Percentiles rank a stretch among this genome's conserved stretches.
phyloP scores from a whole-genome alignment of 306 rosid genomes.

The Aeschynomene evenia region DNA sequence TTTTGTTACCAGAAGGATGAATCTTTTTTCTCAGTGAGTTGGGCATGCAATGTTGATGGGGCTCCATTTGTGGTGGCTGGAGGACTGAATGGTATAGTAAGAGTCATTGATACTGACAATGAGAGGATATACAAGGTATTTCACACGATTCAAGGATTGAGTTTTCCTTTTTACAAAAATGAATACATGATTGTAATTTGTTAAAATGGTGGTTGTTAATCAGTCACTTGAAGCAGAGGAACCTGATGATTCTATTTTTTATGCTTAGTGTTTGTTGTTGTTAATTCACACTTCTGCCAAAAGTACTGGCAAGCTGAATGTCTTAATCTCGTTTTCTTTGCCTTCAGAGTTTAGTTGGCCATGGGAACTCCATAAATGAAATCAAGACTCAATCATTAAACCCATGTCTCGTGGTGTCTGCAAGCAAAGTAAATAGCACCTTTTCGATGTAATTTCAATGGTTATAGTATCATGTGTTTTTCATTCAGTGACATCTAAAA shows the following conservation, averaged over 20 bases:
- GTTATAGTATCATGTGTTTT: conserved; percentile 13
- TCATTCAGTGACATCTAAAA: conserved; percentile 33
- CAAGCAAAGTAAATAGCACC: conserved; percentile 70
- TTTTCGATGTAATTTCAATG: conserved; percentile 12
- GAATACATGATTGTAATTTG: not conserved
- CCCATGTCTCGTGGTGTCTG: conserved; percentile 84
- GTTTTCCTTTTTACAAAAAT: not conserved
- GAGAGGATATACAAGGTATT: conserved; percentile 89
- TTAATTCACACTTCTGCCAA: conserved; percentile 1
- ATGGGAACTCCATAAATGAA: conserved; percentile 93
- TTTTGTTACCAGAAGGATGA: conserved; percentile 94
- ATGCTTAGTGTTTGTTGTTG: conserved; percentile 8
- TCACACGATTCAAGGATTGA: not conserved
- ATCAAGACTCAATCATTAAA: conserved; percentile 82
- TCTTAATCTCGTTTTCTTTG: conserved; percentile 5
- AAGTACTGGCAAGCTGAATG: not conserved
- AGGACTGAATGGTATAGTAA: conserved; percentile 82
- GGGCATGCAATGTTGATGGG: conserved; percentile 80
- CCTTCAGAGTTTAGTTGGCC: conserved; percentile 90
- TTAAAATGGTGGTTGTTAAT: conserved; percentile 11
- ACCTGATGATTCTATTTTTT: not conserved
- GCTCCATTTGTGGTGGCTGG: conserved; percentile 78
- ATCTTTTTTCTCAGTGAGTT: conserved; percentile 86
- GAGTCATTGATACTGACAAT: conserved; percentile 74
- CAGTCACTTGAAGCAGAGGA: conserved; percentile 11